Evolutionary conservation across 2,329 filamentous ascomycete species (phyloP).

Genomic region (Ophiognomonia clavigignenti-juglandacearum): DNA sequence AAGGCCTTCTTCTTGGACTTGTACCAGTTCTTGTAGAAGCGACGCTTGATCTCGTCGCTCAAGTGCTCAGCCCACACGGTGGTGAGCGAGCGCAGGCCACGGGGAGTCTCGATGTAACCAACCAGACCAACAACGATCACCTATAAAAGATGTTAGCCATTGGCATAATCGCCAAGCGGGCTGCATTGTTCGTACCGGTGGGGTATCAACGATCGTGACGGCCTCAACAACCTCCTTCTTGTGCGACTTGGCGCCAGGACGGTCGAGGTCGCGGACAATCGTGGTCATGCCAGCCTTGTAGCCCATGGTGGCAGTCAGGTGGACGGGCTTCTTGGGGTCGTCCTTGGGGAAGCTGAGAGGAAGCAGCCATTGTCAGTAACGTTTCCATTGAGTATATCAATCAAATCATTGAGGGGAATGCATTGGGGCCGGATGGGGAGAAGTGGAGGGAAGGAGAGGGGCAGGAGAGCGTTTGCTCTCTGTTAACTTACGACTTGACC

Average conservation of each 20-base stretch:
- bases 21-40: constrained; percentile 99
- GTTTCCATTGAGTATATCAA: too few species aligned
- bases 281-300: constrained; percentile 99
- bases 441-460: neutral
- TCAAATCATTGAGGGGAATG: too few species aligned
- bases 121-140: constrained; percentile 99
- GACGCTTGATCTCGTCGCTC: constrained; percentile 96
- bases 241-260: constrained; percentile 98
- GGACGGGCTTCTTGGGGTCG: constrained; percentile 99
- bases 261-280: constrained; percentile 98
- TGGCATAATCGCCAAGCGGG: constrained; percentile 70
- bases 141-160: constrained; percentile 70
- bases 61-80: constrained; percentile 99
- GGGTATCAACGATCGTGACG: constrained; percentile 83
- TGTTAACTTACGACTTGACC: constrained; percentile 84
- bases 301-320: constrained; percentile 96
- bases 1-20: constrained; percentile 99
- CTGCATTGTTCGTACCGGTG: constrained; percentile 88
- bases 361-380: constrained; percentile 1
- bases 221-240: constrained; percentile 97
- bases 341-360: constrained; percentile 91
- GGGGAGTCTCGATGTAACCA: constrained; percentile 99
- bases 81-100: constrained; percentile 97
- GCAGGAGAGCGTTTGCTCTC: neutral
- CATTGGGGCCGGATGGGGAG: neutral